A percentile compares a stretch with the other conserved stretches of the same genome.
phyloP scores from a whole-genome alignment of 2,329 filamentous ascomycete genomes.

The Phialocephala sp. region DNA sequence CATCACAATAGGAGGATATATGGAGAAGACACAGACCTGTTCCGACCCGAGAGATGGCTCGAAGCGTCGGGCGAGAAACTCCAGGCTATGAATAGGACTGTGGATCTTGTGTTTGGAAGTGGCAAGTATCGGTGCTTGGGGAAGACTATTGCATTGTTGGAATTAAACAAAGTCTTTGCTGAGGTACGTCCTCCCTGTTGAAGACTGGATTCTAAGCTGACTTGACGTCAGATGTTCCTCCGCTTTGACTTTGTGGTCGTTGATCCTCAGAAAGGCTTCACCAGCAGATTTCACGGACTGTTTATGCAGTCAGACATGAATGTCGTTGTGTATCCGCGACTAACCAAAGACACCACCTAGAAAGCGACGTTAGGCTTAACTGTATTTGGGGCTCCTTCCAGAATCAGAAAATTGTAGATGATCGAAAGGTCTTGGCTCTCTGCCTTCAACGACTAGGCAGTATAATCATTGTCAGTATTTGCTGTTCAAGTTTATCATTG shows the following conservation, averaged over 20 bases:
- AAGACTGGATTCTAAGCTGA: neutral
- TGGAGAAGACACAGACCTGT: constrained; percentile 48
- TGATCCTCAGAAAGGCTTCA: constrained; percentile 17
- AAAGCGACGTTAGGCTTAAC: too few species aligned
- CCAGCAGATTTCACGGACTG: constrained; percentile 18
- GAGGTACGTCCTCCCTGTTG: constrained; percentile 46
- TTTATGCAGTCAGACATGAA: constrained; percentile 21
- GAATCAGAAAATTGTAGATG: too few species aligned
- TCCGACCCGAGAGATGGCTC: constrained; percentile 57
- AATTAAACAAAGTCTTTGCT: constrained; percentile 54
- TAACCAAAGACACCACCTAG: too few species aligned
- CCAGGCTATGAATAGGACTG: constrained; percentile 46
- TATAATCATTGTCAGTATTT: too few species aligned
- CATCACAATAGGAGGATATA: constrained; percentile 45
- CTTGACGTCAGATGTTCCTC: constrained; percentile 10
- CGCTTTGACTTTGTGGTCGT: constrained; percentile 16
- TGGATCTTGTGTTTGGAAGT: constrained; percentile 52
- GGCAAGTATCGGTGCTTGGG: constrained; percentile 54
- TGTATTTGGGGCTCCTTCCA: too few species aligned
- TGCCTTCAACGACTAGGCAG: too few species aligned
- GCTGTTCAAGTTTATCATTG: too few species aligned
- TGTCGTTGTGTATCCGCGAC: neutral
- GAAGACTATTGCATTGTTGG: constrained; percentile 53
- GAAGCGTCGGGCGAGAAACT: constrained; percentile 36
- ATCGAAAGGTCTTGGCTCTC: too few species aligned